These are phyloP conservation scores for Clohesyomyces aquaticus DNA, from an alignment of 495 filamentous ascomycete species.

Conservation along the genomic window DNA sequence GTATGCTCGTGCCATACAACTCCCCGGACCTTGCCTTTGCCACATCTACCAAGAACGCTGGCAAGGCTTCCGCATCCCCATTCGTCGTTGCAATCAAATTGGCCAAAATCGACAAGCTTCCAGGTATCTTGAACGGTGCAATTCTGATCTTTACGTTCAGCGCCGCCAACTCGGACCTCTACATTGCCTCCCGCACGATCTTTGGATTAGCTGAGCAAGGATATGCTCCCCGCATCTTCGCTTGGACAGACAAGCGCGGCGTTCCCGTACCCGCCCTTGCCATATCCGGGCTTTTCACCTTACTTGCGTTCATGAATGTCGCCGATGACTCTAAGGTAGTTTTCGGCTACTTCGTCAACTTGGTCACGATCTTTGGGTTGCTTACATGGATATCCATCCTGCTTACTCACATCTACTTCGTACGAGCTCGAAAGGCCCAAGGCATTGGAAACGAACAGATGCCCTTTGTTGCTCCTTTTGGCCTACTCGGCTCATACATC, in stretches of 20 bases:
- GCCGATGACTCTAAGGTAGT: constrained; percentile 66
- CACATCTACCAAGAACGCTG: constrained; percentile 42
- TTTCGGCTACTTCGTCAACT: constrained; percentile 84
- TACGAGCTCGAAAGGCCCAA: constrained; percentile 73
- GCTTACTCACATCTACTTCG: constrained; percentile 79
- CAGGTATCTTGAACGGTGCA: constrained; percentile 64
- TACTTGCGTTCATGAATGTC: constrained; percentile 80
- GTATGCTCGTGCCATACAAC: constrained; percentile 62
- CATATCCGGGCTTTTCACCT: constrained; percentile 62
- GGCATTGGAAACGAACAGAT: constrained; percentile 64
- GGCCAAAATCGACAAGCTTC: constrained; percentile 57
- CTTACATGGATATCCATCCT: constrained; percentile 86
- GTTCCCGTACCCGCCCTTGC: constrained; percentile 74
- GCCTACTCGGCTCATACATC: constrained; percentile 65
- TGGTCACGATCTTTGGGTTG: constrained; percentile 52
- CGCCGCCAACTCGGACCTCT: constrained; percentile 77
- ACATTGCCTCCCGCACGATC: constrained; percentile 81
- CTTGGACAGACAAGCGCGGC: constrained; percentile 70
- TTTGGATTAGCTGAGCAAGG: constrained; percentile 77
- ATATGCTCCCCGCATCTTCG: constrained; percentile 73
- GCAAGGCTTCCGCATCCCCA: constrained; percentile 58
- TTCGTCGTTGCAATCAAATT: constrained; percentile 65
- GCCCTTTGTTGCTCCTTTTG: constrained; percentile 74
- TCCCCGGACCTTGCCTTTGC: constrained; percentile 59
- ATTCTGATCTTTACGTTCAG: constrained; percentile 81